phyloP scores from a whole-genome alignment of 2,329 filamentous ascomycete genomes.

The Blastomyces parvus region DNA sequence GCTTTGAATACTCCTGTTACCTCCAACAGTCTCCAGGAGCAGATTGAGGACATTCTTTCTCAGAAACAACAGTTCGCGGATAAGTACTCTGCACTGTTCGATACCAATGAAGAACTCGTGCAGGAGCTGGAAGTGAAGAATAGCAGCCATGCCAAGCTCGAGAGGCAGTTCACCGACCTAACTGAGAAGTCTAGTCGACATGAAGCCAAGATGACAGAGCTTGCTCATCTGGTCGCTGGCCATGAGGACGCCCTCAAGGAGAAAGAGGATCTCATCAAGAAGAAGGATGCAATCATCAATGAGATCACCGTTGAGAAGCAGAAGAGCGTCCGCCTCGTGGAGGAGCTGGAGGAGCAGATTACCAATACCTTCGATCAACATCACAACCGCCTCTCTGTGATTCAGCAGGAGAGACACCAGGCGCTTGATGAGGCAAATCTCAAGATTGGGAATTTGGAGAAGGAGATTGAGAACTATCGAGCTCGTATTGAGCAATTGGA shows the following conservation, averaged over 20 bases:
- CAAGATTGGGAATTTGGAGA: conserved; percentile 53
- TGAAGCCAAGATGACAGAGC: conserved; percentile 48
- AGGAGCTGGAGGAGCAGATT: conserved; percentile 94
- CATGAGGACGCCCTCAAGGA: conserved; percentile 38
- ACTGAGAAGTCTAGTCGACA: conserved; percentile 34
- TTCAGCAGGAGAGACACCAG: conserved; percentile 63
- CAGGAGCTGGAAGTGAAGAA: conserved; percentile 28
- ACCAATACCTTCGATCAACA: conserved; percentile 92
- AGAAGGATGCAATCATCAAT: conserved; percentile 39
- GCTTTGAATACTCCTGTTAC: conserved; percentile 39
- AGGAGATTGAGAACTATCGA: conserved; percentile 53
- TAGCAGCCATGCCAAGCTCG: conserved; percentile 25
- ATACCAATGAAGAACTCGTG: conserved; percentile 31
- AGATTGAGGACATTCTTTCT: conserved; percentile 47
- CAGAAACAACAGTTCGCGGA: conserved; percentile 36
- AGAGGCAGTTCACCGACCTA: conserved; percentile 30
- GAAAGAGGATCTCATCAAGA: conserved; percentile 37
- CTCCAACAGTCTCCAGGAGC: conserved; percentile 51
- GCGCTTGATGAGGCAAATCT: conserved; percentile 71
- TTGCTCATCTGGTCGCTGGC: conserved; percentile 41
- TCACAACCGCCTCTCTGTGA: conserved; percentile 77
- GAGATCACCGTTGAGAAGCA: conserved; percentile 58
- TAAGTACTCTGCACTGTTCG: conserved; percentile 35
- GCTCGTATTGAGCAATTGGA: conserved; percentile 59
- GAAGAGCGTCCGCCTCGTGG: conserved; percentile 84